These are phyloP conservation scores for Claviceps sp. DNA, from an alignment of 2,329 filamentous ascomycete species.

Conservation along the genomic window DNA sequence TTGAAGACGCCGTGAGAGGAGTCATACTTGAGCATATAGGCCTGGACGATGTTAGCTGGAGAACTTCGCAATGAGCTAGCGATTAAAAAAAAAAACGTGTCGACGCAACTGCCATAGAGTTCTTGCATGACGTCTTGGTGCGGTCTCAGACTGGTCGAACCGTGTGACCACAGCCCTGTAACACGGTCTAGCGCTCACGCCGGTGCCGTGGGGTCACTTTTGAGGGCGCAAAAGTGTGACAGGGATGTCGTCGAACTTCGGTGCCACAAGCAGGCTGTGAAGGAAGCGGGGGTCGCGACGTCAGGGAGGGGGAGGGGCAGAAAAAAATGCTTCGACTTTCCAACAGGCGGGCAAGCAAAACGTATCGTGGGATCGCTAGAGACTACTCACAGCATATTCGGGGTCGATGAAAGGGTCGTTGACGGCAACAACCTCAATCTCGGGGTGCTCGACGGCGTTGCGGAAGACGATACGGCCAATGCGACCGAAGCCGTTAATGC, in stretches of 20 bases:
- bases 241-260: background rate
- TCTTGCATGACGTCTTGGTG: background rate
- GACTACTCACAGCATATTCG: conserved; percentile 77
- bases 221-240: background rate
- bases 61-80: background rate
- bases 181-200: background rate
- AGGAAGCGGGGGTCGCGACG: conserved; percentile 7
- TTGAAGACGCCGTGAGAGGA: conserved; percentile 95
- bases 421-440: conserved; percentile 88
- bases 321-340: background rate
- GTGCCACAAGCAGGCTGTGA: background rate
- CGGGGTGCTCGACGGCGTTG: conserved; percentile 82
- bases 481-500: conserved; percentile 99
- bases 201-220: background rate
- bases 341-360: background rate
- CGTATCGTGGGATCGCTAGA: background rate
- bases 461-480: conserved; percentile 99
- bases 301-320: conserved; percentile 7
- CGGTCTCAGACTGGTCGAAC: background rate
- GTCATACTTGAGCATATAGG: conserved; percentile 99
- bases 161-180: background rate
- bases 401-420: conserved; percentile 99
- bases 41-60: conserved; percentile 34
- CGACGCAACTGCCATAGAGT: background rate
- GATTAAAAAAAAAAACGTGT: background rate